Base-by-base conservation (phyloP, 441 rosid genomes). In the Lagerstroemia fauriei region DNA sequence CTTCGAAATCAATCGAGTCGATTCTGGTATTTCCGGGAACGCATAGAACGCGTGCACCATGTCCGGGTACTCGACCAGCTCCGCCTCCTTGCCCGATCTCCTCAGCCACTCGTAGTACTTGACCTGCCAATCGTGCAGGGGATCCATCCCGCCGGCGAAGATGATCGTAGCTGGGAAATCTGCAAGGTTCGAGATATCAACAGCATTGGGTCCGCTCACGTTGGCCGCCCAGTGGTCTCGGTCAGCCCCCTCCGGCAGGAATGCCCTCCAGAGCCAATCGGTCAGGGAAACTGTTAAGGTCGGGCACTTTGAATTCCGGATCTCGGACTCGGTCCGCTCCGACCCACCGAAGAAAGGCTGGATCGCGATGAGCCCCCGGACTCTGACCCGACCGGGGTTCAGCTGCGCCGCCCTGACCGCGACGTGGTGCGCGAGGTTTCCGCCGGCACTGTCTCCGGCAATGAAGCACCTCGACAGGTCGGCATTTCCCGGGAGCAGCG, bases 241-340 rank as follows among this genome's bases (percentile, higher is more conserved):
- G 24, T 78, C 61, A 38, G 79, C 72, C 56, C 87, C 88, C 13
- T 85, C 70, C 0, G 88, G 88, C 79, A 84, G 31, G 59, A 85
- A 84, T n/a, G 81, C 85, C 66, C 78, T 85, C 88, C 88, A 87
- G 59, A 76, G 11, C 87, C 89, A 82, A n/a, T 87, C 89, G 7
- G 84, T n/a, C 1, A 9, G 27, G 29, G 70, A 27, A 38, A 78
- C 14, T 8, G 81, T n/a, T 16, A 85, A 13, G 6, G 79, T 11
- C 13, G 83, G 69, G 32, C n/a, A 75, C 47, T 77, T 71, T 1
- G 8, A 53, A 11, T 72, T 31, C 20, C 57, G 78, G 47, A 57
- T 69, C 68, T 84, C 85, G 4, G 87, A 84, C 66, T 82, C 87
- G 0, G 87, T 87, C 81, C 87, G 70, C 38, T 85, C 84, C 41